phyloP scores from a whole-genome alignment of 2,329 filamentous ascomycete genomes.

The Sarocladiaceae sp. region DNA sequence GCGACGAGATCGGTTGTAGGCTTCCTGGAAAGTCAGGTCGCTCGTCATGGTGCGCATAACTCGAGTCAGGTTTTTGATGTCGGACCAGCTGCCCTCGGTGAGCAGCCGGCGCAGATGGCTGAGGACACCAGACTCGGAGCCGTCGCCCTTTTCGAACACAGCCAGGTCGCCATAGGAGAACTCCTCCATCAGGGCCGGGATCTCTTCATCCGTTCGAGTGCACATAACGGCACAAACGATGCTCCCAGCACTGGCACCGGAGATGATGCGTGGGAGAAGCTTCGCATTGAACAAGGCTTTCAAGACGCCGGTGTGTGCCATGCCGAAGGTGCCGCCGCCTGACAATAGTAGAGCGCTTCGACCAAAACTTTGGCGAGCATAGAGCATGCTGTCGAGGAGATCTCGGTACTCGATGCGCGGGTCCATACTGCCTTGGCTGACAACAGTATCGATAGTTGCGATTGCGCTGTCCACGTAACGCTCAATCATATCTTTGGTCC shows the following conservation, averaged over 20 bases:
- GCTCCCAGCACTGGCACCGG: conserved; percentile 80
- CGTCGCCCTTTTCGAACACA: conserved; percentile 66
- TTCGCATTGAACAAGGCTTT: conserved; percentile 73
- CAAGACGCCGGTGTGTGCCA: conserved; percentile 86
- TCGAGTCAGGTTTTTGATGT: conserved; percentile 74
- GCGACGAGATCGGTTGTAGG: conserved; percentile 87
- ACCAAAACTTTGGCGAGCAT: conserved; percentile 76
- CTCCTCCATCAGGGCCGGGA: conserved; percentile 62
- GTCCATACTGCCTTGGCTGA: conserved; percentile 53
- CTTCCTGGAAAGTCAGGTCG: conserved; percentile 91
- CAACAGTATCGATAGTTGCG: conserved; percentile 66
- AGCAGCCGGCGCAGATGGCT: conserved; percentile 68
- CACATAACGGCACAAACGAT: conserved; percentile 82
- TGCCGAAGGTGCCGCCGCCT: conserved; percentile 84
- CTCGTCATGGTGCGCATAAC: conserved; percentile 80
- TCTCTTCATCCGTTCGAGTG: conserved; percentile 71
- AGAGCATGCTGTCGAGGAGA: conserved; percentile 64
- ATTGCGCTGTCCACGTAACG: conserved; percentile 78
- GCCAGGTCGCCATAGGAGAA: conserved; percentile 78
- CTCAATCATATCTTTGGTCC: conserved; percentile 85
- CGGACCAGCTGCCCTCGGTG: conserved; percentile 79
- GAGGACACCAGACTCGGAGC: conserved; percentile 54
- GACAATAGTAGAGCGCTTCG: conserved; percentile 78
- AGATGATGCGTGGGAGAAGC: conserved; percentile 80
- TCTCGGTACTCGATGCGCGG: conserved; percentile 55